Evolutionary conservation across 1,139 yeast species (phyloP), one percentile per base, ranked within the genome.

Genomic region (Pichia sp.): DNA sequence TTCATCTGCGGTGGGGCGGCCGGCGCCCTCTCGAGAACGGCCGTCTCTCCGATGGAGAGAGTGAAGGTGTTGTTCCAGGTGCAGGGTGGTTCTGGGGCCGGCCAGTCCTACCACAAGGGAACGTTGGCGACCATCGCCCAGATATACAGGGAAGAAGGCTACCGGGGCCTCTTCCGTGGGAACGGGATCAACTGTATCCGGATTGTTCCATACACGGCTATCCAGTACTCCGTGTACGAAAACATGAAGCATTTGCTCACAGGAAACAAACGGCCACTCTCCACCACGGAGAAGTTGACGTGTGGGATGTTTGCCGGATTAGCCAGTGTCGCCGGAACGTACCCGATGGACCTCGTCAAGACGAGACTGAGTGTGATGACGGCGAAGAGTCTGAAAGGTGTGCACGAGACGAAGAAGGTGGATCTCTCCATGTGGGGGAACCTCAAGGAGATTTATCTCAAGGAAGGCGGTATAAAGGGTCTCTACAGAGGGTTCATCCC

Each of bases 191-290:
- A 93, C 65, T 91, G 98, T 70, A 67, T 93, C 4, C 72, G 99
- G 47, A 88, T 93, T 31, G 80, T 93, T 53, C 99, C 99, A 0
- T 93, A 93, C 64, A 83, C 94, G 53, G 98, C 99, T 1, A 96
- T 91, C 11, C 99, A 93, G 67, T 93, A 89, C 67, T 80, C 90
- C 20, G 88, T 87, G 4, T 93, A 86, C 67, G 64, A 52, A 27
- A 44, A 48, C 3, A 17, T 51, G 17, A 48, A 47, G 32, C n/a
- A 36, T 5, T 8, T 35, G 3, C 3, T 63, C 53, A 17, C 66
- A 61, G 12, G 68, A n/a, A 63, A 61, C 42, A 79, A 43, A 22
- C 31, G 76, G 46, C 46, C 50, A 4, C 67, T 82, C 47, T 69
- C 64, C 34, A 75, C 76, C 15, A 65, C 69, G 17, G 85, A 85